Evolutionary conservation across 495 filamentous ascomycete genomes (phyloP), one percentile per base, ranked within the genome.

Genomic region (Xylaria acuta): DNA sequence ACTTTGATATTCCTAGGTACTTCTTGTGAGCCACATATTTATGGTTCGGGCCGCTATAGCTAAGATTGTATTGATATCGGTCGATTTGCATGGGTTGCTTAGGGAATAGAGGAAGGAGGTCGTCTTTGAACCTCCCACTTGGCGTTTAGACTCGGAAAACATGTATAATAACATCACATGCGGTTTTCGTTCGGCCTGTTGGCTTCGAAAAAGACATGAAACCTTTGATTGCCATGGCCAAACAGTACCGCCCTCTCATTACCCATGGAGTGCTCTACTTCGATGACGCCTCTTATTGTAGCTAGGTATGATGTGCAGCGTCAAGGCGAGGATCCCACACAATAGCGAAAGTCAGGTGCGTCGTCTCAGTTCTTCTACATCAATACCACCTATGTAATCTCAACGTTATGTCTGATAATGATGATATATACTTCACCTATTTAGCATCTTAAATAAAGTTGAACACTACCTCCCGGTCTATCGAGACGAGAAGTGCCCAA

Each of bases 61-160:
- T 27, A 59, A 34, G 36, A 51, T 72, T 67, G 70, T 60, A 72
- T 66, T 72, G 34, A 36, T 59, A 59, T 43, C 25, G n/a, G 59
- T 62, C 45, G 32, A 49, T 62, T 66, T 67, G 62, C 41, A 41
- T 49, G 36, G 45, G 51, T 25, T 40, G 53, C 20, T 27, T 1
- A 32, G 34, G 22, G 49, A 43, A 59, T 64, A 71, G 59, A 58
- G 49, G 22, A 41, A 64, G 47, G 38, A 27, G 27, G 38, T 43
- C 11, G 25, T 59, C 36, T 43, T 14, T n/a, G 22, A n/a, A 38
- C 53, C 30, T 67, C 63, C 43, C 18, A 38, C 27, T 51, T 34
- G 63, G 70, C 70, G 70, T 72, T 60, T 53, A 56, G 62, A 67
- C 27, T 38, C 36, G 60, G 58, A 40, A 64, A 34, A 66, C 32